phyloP scores from a whole-genome alignment of 2,329 filamentous ascomycete species.

The Endothia cerciana region DNA sequence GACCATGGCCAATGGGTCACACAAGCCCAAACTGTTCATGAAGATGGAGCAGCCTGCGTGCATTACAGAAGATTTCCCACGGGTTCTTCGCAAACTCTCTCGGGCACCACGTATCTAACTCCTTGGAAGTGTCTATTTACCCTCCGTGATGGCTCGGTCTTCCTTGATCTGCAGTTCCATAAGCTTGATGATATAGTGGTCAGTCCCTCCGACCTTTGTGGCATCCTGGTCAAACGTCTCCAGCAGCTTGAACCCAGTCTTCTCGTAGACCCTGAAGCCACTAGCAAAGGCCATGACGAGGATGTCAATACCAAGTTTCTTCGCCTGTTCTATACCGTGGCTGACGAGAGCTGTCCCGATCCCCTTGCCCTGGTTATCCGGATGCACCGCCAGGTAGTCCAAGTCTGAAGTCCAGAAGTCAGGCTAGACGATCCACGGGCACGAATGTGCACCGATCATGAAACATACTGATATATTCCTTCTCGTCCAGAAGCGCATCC shows the following conservation, averaged over 20 bases:
- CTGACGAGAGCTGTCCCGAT: slow-evolving; percentile 33
- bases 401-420: slow-evolving; percentile 28
- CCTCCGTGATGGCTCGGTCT: background rate
- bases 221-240: slow-evolving; percentile 33
- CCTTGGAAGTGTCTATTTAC: background rate
- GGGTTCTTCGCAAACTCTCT: no score
- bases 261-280: slow-evolving; percentile 31
- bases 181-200: slow-evolving; percentile 32
- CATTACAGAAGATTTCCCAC: no score
- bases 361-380: slow-evolving; percentile 31
- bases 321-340: slow-evolving; percentile 32
- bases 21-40: no score
- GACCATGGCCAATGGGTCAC: no score
- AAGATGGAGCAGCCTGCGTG: no score
- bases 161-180: slow-evolving; percentile 30
- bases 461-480: slow-evolving; percentile 30
- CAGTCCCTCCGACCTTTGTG: slow-evolving; percentile 32
- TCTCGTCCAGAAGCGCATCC: slow-evolving; percentile 20
- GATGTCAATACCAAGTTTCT: slow-evolving; percentile 33
- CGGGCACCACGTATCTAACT: no score
- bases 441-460: background rate
- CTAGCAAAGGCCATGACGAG: slow-evolving; percentile 32
- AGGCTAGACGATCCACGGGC: background rate
- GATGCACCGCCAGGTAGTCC: slow-evolving; percentile 36
- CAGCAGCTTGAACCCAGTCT: slow-evolving; percentile 32